Conservation (phyloP, 306 rosid species). For the Cajanus cajan region DNA sequence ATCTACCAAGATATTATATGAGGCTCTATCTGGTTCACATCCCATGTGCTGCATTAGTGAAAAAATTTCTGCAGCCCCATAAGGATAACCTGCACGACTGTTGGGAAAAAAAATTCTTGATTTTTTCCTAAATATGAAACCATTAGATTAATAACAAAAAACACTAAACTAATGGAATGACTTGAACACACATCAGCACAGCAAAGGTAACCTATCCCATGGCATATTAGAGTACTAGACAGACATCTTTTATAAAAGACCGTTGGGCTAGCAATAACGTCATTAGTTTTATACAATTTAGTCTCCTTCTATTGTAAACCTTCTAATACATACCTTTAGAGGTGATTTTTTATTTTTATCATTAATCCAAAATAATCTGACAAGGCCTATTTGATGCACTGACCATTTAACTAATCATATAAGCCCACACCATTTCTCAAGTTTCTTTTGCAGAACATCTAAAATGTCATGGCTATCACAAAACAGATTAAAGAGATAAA, state of each 20-base stretch:
- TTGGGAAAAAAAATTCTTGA: constrained; percentile 18
- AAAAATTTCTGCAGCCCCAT: constrained; percentile 89
- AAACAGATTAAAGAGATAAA: neutral
- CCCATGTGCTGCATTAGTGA: constrained; percentile 98
- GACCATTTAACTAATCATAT: neutral
- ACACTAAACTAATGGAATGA: neutral
- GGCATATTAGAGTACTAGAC: neutral
- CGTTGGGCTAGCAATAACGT: neutral
- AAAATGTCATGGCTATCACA: neutral
- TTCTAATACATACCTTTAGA: neutral
- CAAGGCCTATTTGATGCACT: neutral
- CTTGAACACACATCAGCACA: neutral
- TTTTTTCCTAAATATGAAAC: neutral
- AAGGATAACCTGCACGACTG: constrained; percentile 94
- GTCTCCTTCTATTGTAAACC: neutral
- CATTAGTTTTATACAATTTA: neutral
- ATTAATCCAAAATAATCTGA: neutral
- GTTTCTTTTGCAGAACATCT: neutral
- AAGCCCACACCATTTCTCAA: neutral
- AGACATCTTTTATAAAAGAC: neutral
- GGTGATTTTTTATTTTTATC: neutral
- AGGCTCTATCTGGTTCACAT: constrained; percentile 97
- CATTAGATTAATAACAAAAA: neutral
- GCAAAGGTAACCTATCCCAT: neutral
- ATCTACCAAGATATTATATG: constrained; percentile 91